Evolutionary conservation across 257 asterid genomes (phyloP).

Genomic region (Leptodermis oblonga): DNA sequence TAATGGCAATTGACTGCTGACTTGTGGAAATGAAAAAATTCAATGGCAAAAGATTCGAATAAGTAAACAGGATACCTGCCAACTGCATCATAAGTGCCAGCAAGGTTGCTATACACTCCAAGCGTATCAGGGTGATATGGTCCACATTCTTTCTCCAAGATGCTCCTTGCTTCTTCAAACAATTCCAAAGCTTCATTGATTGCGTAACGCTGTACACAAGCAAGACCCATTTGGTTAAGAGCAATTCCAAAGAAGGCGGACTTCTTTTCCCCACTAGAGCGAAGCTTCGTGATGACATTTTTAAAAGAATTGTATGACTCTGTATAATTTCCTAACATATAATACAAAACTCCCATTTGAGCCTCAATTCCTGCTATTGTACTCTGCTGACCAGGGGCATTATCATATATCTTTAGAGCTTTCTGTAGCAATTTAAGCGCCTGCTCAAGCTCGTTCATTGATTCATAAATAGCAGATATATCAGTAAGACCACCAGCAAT

Average conservation of each 20-base stretch:
- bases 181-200: slow-evolving; percentile 70
- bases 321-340: slow-evolving; percentile 68
- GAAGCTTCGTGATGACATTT: slow-evolving; percentile 64
- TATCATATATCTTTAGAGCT: slow-evolving; percentile 81
- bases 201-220: slow-evolving; percentile 81
- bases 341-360: slow-evolving; percentile 86
- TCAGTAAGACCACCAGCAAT: slow-evolving; percentile 85
- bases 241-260: slow-evolving; percentile 92
- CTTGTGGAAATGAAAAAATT: neutral
- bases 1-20: neutral
- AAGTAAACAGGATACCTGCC: slow-evolving; percentile 60
- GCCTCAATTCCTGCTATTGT: slow-evolving; percentile 89
- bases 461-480: slow-evolving; percentile 83
- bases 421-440: slow-evolving; percentile 72
- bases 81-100: slow-evolving; percentile 90
- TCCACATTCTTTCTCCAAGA: slow-evolving; percentile 89
- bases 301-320: slow-evolving; percentile 65
- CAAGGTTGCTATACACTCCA: slow-evolving; percentile 93
- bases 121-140: slow-evolving; percentile 91
- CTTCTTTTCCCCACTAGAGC: slow-evolving; percentile 83
- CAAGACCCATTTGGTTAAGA: slow-evolving; percentile 88
- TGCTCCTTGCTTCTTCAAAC: slow-evolving; percentile 85
- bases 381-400: slow-evolving; percentile 87
- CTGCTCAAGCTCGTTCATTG: slow-evolving; percentile 83
- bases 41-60: neutral